Evolutionary conservation across 148 eudicot genomes (phyloP).

Genomic region (Amaranthus cruentus): DNA sequence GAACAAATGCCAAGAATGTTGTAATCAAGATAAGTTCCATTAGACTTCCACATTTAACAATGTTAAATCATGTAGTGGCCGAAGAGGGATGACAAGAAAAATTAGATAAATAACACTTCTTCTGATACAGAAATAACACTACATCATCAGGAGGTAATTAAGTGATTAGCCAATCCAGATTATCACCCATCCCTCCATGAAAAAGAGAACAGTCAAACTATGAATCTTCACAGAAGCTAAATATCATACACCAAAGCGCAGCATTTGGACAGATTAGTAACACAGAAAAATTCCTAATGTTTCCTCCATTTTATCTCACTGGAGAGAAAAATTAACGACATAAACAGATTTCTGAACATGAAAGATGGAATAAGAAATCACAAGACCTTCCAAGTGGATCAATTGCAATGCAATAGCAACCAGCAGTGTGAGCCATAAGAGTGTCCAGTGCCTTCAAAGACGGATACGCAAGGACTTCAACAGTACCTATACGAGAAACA

Average conservation of each 20-base stretch:
- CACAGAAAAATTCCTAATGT: too few species aligned
- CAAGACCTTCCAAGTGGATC: constrained; percentile 87
- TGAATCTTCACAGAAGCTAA: not conserved
- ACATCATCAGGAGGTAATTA: not conserved
- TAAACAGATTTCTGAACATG: not conserved
- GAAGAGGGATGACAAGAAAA: not conserved
- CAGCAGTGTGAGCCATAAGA: constrained; percentile 96
- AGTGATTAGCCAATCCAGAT: not conserved
- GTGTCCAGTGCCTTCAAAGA: constrained; percentile 80
- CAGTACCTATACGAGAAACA: constrained; percentile 55
- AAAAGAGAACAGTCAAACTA: too few species aligned
- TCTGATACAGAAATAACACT: not conserved
- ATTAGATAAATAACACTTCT: not conserved
- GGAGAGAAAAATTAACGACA: not conserved
- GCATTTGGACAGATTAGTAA: not conserved
- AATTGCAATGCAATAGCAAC: constrained; percentile 96
- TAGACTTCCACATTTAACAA: not conserved
- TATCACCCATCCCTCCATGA: not conserved
- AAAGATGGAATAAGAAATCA: not conserved
- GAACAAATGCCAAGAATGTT: not conserved
- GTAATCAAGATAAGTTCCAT: not conserved
- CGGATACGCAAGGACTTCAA: constrained; percentile 92
- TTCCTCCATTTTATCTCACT: not conserved
- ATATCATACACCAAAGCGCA: not conserved
- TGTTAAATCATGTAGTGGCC: not conserved